Conservation (phyloP, 345 rosid genomes). For the Theobroma cacao region DNA sequence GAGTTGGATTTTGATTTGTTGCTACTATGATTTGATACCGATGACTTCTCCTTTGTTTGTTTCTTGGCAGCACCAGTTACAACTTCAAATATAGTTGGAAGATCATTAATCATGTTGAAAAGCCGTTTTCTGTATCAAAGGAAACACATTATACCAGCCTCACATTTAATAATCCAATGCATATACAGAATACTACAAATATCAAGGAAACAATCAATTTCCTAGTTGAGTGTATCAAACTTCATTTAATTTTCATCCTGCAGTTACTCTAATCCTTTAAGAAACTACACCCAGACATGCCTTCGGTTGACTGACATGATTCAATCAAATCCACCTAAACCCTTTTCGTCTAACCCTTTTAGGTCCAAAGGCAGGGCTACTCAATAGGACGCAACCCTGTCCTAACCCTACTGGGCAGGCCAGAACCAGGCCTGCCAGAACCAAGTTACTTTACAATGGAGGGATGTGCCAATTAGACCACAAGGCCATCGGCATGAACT, state of each 20-base stretch:
- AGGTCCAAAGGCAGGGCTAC: not conserved
- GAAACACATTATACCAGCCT: not conserved
- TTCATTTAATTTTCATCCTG: not conserved
- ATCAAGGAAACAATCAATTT: not conserved
- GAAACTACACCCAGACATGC: not conserved
- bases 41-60: slow-evolving; percentile 52
- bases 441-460: not conserved
- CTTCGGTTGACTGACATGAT: not conserved
- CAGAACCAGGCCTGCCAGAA: not conserved
- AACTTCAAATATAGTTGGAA: slow-evolving; percentile 63
- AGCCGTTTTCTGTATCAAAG: slow-evolving; percentile 55
- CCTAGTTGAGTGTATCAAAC: not conserved
- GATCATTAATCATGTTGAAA: slow-evolving; percentile 66
- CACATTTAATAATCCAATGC: not conserved
- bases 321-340: not conserved
- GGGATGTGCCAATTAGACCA: not conserved
- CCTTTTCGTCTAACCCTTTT: not conserved
- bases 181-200: not conserved
- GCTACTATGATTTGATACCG: slow-evolving; percentile 46
- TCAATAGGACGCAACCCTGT: not conserved
- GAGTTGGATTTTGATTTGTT: slow-evolving; percentile 52
- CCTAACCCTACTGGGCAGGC: not conserved
- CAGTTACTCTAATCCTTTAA: not conserved
- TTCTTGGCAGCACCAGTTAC: slow-evolving; percentile 56
- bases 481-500: not conserved